phyloP scores from a whole-genome alignment of 1,139 yeast species.

The Candida sanyaensis region DNA sequence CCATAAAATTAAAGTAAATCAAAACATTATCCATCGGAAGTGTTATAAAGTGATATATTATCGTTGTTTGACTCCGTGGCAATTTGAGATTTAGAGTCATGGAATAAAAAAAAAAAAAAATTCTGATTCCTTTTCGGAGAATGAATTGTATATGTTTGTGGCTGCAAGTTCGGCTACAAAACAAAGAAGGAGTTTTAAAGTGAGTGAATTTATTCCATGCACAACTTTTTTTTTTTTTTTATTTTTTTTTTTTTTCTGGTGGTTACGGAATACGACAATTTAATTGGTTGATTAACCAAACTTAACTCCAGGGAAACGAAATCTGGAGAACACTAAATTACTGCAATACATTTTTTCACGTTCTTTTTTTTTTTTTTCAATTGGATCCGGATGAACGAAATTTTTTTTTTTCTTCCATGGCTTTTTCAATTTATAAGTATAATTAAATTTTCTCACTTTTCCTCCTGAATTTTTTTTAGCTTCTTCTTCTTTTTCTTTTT shows the following conservation, averaged over 20 bases:
- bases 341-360: not conserved
- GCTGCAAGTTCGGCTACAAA: conserved; percentile 3
- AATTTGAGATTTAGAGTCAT: no score
- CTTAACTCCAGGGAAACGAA: conserved; percentile 3
- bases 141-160: not conserved
- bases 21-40: no score
- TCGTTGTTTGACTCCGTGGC: no score
- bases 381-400: not conserved
- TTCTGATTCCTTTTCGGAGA: not conserved
- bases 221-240: no score
- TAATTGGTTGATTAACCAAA: not conserved
- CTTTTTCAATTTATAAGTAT: not conserved
- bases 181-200: not conserved
- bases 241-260: no score
- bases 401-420: conserved; percentile 1
- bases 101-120: no score
- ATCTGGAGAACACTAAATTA: conserved; percentile 11
- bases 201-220: no score
- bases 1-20: no score
- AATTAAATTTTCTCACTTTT: not conserved
- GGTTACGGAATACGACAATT: not conserved
- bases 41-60: no score
- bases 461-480: not conserved
- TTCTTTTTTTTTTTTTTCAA: not conserved
- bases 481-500: conserved; percentile 6